Evolutionary conservation across 768 basidiomycete genomes (phyloP), one percentile per base, ranked within the genome.

Genomic region (Scleroderma bovista): DNA sequence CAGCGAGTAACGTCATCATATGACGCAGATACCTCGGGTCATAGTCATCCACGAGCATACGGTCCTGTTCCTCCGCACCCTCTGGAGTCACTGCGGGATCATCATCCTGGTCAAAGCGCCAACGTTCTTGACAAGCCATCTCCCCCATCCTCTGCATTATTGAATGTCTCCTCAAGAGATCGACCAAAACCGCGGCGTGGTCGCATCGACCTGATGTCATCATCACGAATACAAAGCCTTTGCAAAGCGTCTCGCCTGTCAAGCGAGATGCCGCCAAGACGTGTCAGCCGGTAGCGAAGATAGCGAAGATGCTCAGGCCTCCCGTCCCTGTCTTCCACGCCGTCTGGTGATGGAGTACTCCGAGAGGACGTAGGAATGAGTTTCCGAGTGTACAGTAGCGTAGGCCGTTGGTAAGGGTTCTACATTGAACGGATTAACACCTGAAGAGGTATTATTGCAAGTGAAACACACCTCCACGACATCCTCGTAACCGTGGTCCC

Each of bases 401-500:
- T 77, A 1, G 75, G 72, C 6, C 81, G 72, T 61, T 93, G 87
- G 60, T 86, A 93, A 1, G 86, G 75, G 53, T 79, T 79, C 86
- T 90, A 54, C 41, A 40, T 24, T 17, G 47, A 44, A 49, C 52
- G 51, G 5, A 23, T 64, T 26, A 60, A 43, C 23, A 33, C 16
- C 12, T 13, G 34, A n/a, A 13, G 40, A 17, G 26, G 2, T 6
- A 10, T 16, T 10, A 5, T 4, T 32, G 11, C 22, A 48, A 45
- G 19, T 15, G 3, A 16, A 2, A 67, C 78, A 62, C 61, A 91
- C 88, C 67, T 96, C 93, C 55, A 90, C 76, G 46, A 76, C 73
- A 61, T 97, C 93, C 57, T 95, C 93, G 85, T 91, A 95, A 44
- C 81, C 77, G 44, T 83, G 77, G 58, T 93, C 88, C 43, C 75